Conservation (phyloP, 306 rosid species). For the Crotalaria pallida region DNA sequence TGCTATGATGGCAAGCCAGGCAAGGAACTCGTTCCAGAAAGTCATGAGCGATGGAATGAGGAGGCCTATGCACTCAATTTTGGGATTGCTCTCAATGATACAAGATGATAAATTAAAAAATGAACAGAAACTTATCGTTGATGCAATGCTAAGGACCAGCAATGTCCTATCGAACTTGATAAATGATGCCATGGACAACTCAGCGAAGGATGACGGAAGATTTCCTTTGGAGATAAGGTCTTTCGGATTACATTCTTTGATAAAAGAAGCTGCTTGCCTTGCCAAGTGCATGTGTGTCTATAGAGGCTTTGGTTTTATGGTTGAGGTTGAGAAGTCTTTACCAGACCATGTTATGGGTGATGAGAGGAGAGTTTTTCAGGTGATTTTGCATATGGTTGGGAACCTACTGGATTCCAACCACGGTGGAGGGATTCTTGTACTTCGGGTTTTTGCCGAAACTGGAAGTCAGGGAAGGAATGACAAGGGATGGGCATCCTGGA, state of each 20-base stretch:
- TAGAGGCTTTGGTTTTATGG: constrained; percentile 58
- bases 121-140: constrained; percentile 75
- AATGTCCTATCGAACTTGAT: constrained; percentile 82
- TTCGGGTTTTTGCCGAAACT: constrained; percentile 58
- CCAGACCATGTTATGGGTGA: constrained; percentile 90
- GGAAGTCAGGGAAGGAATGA: constrained; percentile 93
- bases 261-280: constrained; percentile 94
- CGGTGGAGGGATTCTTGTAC: constrained; percentile 50
- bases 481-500: constrained; percentile 79
- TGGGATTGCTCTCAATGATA: constrained; percentile 88
- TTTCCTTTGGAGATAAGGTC: constrained; percentile 73
- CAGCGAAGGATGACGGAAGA: constrained; percentile 72
- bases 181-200: constrained; percentile 85
- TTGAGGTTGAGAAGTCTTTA: constrained; percentile 78
- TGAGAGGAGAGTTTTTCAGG: constrained; percentile 95
- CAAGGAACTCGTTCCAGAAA: constrained; percentile 82
- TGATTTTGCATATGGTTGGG: constrained; percentile 95
- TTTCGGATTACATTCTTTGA: constrained; percentile 70
- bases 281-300: constrained; percentile 83
- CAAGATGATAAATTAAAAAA: constrained; percentile 60
- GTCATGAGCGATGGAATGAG: constrained; percentile 99
- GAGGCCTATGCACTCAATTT: constrained; percentile 95
- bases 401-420: constrained; percentile 62
- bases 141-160: constrained; percentile 86
- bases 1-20: constrained; percentile 99